Percentiles rank a stretch among this genome's conserved stretches.
Conservation (phyloP, 495 filamentous ascomycete genomes). For the Chaetomium tenue region DNA sequence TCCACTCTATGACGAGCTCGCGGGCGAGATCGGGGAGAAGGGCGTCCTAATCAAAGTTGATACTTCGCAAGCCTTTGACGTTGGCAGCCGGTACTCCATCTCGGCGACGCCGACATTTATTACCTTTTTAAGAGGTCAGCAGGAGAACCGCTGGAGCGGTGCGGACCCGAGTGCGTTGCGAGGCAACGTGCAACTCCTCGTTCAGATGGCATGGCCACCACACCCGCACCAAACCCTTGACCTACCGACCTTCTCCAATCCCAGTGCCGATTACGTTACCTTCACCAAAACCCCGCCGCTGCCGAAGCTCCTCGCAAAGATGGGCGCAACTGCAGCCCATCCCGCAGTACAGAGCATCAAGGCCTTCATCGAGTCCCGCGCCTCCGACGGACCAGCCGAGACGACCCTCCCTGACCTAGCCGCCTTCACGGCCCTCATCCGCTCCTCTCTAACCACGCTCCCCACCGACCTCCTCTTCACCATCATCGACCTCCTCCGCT, state of each 20-base stretch:
- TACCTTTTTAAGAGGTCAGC: conserved; percentile 73
- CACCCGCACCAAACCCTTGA: conserved; percentile 72
- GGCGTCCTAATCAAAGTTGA: conserved; percentile 83
- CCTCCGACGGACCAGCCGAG: conserved; percentile 54
- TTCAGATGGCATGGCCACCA: conserved; percentile 72
- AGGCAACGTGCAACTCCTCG: conserved; percentile 68
- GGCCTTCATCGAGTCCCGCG: conserved; percentile 60
- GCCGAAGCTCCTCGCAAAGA: conserved; percentile 76
- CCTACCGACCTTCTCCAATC: conserved; percentile 65
- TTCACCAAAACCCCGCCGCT: conserved; percentile 82
- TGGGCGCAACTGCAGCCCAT: conserved; percentile 55
- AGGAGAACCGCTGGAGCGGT: conserved; percentile 78
- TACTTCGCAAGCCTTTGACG: conserved; percentile 62
- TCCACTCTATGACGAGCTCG: conserved; percentile 78
- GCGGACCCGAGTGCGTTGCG: conserved; percentile 66
- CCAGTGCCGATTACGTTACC: conserved; percentile 61
- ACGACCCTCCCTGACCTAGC: conserved; percentile 61
- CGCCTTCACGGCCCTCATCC: conserved; percentile 54
- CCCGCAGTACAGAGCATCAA: conserved; percentile 57
- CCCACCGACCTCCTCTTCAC: conserved; percentile 67
- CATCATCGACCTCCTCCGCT: conserved; percentile 75
- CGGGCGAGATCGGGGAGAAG: conserved; percentile 66
- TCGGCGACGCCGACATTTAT: conserved; percentile 86
- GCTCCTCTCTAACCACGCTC: conserved; percentile 48
- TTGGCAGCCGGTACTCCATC: conserved; percentile 64